These are phyloP conservation scores for Misopates orontium DNA, from an alignment of 257 asterid genomes.

Conservation along the genomic window DNA sequence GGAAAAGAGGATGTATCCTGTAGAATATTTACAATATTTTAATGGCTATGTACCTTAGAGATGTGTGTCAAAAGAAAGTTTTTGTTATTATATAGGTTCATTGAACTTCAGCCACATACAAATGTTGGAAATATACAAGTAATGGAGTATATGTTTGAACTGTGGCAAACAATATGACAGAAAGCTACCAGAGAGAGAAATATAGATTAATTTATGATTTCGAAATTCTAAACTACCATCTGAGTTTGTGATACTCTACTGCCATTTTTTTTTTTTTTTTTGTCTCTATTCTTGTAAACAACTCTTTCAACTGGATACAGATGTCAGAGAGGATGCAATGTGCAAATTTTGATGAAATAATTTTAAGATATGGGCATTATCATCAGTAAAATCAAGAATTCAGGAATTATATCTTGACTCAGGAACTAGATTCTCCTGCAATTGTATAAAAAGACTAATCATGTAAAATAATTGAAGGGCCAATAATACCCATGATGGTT, in stretches of 20 bases:
- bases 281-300: background rate
- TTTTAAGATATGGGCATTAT: no score
- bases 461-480: no score
- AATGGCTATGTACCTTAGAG: background rate
- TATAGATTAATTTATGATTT: background rate
- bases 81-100: conserved; percentile 28
- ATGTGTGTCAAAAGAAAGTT: background rate
- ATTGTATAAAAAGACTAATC: no score
- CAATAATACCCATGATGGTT: no score
- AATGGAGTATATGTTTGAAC: conserved; percentile 1
- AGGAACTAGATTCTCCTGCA: no score
- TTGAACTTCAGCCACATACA: conserved; percentile 19
- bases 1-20: background rate
- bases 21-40: background rate
- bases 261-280: background rate
- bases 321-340: background rate
- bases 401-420: no score
- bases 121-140: conserved; percentile 13
- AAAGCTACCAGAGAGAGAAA: background rate
- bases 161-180: background rate
- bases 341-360: no score
- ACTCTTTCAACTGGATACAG: background rate
- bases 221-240: background rate
- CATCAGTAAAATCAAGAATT: no score
- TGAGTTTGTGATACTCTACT: background rate